A percentile compares a stretch with the other conserved stretches of the same genome.
Conservation (phyloP, 768 basidiomycete genomes). For the Amanita pseudoporphyria region DNA sequence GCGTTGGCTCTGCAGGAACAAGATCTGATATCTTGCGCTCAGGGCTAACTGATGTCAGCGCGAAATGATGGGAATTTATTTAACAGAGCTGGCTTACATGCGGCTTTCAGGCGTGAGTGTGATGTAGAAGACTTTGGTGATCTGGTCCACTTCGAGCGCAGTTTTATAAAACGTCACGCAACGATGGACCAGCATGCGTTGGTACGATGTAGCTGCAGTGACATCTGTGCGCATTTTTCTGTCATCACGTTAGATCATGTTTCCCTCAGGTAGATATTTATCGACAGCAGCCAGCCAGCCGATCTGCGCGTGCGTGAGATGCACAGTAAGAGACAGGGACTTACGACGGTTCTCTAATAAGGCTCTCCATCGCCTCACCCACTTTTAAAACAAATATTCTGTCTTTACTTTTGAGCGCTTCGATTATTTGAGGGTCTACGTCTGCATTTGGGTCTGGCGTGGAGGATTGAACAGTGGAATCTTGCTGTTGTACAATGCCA, state of each 20-base stretch:
- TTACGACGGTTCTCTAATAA: conserved; percentile 32
- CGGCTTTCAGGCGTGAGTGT: conserved; percentile 51
- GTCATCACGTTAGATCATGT: conserved; percentile 1
- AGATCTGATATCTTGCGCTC: conserved; percentile 61
- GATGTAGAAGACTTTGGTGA: conserved; percentile 56
- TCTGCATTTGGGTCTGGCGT: conserved; percentile 25
- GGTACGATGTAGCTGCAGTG: conserved; percentile 67
- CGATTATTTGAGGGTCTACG: conserved; percentile 72
- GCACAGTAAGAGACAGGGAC: neutral
- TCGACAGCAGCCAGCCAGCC: neutral
- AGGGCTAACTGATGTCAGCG: conserved; percentile 39
- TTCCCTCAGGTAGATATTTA: neutral
- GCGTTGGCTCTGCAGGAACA: conserved; percentile 60
- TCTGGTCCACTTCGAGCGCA: conserved; percentile 55
- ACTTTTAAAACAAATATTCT: conserved; percentile 81
- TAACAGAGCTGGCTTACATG: conserved; percentile 45
- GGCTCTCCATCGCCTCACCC: conserved; percentile 76
- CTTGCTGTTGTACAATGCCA: conserved; percentile 14
- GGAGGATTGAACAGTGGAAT: conserved; percentile 11
- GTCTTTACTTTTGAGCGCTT: conserved; percentile 83
- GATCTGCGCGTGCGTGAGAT: neutral
- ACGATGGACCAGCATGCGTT: conserved; percentile 78
- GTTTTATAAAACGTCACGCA: conserved; percentile 77
- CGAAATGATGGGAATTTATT: conserved; percentile 8
- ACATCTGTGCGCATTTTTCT: conserved; percentile 56